These are phyloP conservation scores for Hordeum pubiflorum DNA, from an alignment of 202 grass and related monocot species.

Conservation along the genomic window DNA sequence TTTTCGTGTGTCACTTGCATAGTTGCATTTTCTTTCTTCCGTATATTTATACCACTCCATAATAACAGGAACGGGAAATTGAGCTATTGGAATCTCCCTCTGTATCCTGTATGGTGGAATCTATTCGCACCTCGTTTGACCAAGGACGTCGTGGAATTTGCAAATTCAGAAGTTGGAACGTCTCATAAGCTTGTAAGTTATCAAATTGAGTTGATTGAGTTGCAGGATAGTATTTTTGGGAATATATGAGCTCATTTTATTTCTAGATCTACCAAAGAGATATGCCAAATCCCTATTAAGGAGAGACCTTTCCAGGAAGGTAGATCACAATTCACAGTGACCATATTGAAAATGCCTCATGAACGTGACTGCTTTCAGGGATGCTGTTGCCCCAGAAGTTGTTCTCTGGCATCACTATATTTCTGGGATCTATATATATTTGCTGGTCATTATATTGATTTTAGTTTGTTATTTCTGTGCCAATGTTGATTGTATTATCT, in stretches of 20 bases:
- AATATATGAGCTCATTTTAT: background rate
- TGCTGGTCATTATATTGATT: background rate
- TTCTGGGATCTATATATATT: background rate
- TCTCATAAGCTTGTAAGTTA: conserved; percentile 24
- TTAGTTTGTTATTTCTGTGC: background rate
- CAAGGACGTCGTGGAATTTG: conserved; percentile 81
- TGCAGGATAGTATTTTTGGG: background rate
- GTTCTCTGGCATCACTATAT: background rate
- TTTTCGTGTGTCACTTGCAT: background rate
- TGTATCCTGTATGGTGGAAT: conserved; percentile 68
- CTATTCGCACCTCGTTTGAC: conserved; percentile 70
- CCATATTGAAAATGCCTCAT: background rate
- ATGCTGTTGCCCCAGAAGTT: background rate
- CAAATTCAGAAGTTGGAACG: conserved; percentile 73
- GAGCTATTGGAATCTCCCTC: conserved; percentile 36
- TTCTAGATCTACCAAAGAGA: conserved; percentile 1
- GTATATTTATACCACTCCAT: conserved; percentile 13
- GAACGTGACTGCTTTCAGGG: background rate
- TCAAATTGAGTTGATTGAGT: conserved; percentile 8
- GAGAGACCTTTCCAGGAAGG: background rate
- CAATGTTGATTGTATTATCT: background rate
- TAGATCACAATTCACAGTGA: background rate
- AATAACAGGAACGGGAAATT: conserved; percentile 41
- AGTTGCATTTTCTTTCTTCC: background rate
- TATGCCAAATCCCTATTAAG: background rate